A percentile compares a stretch with the other conserved stretches of the same genome.
These are phyloP conservation scores for Aspergillus funiculosus DNA, from an alignment of 495 filamentous ascomycete genomes.

Conservation along the genomic window DNA sequence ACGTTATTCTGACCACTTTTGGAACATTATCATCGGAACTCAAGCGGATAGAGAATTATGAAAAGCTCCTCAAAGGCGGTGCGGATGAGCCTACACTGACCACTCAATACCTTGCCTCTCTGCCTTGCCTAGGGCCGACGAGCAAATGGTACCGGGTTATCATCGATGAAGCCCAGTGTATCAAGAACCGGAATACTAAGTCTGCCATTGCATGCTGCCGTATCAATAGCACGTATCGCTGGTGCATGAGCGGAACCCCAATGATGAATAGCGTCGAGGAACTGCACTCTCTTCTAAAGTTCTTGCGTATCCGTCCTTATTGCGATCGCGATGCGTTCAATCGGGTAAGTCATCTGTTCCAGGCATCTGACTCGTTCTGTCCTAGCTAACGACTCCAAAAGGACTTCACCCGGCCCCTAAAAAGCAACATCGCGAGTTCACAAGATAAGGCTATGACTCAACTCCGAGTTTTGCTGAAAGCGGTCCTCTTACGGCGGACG, in stretches of 20 bases:
- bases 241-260: conserved; percentile 88
- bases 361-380: neutral
- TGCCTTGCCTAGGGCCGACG: conserved; percentile 59
- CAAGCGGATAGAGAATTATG: conserved; percentile 48
- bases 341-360: conserved; percentile 30
- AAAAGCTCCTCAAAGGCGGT: conserved; percentile 27
- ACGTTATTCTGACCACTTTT: conserved; percentile 88
- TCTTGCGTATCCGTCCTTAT: conserved; percentile 80
- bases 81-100: conserved; percentile 16
- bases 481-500: conserved; percentile 77
- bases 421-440: conserved; percentile 26
- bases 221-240: conserved; percentile 61
- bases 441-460: conserved; percentile 56
- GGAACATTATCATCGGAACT: conserved; percentile 70
- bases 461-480: conserved; percentile 75
- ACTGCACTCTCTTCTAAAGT: conserved; percentile 75
- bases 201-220: conserved; percentile 54
- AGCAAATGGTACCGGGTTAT: conserved; percentile 79
- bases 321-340: conserved; percentile 58
- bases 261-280: conserved; percentile 89
- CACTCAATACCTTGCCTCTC: conserved; percentile 20
- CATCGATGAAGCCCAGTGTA: conserved; percentile 88
- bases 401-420: conserved; percentile 50
- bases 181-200: conserved; percentile 79
- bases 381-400: conserved; percentile 13